Evolutionary conservation across 2,329 filamentous ascomycete species (phyloP), one percentile per base, ranked within the genome.

Genomic region (Penicillium sp.): DNA sequence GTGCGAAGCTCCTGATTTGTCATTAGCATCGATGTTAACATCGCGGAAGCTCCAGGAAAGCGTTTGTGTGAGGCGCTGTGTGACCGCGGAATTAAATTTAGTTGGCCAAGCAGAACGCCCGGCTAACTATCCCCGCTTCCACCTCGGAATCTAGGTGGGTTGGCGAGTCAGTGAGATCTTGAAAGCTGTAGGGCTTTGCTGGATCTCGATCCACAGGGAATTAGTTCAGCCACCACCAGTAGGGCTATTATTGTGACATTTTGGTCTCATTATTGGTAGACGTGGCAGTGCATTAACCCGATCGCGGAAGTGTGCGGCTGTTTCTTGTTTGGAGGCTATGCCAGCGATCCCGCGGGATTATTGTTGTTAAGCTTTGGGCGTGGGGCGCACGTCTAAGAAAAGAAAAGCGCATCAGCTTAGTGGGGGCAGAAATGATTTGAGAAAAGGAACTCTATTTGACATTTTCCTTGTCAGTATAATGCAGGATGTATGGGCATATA

Each of bases 331-430:
- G 16, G 27, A 39, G 35, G 33, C 49, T 24, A 11, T 39, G 49
- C 13, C 10, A 22, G 37, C 31, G 31, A 31, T 31, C 31, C 7
- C 31, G 7, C 31, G 19, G 43, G 43, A 24, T 31, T 46, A 31
- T 51, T 24, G n/a, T 27, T 39, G 31, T 37, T 39, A 51, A 39
- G 49, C 33, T 18, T 39, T 6, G 13, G 47, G 19, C 33, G 47
- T 35, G 11, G 22, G 41, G 19, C 19, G 5, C 18, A n/a, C n/a
- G n/a, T n/a, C n/a, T n/a, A n/a, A n/a, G n/a, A n/a, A n/a, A 51
- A 37, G 49, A 27, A 51, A 54, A 54, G 40, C 18, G 18, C 51
- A 54, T 44, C 39, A 44, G 51, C 51, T 46, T 44, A 54, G 27
- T 54, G 27, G 51, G 51, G 27, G 40, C 51, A 11, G 40, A 41